Conservation (phyloP, 257 asterid genomes). For the Salvia rosmarinus region DNA sequence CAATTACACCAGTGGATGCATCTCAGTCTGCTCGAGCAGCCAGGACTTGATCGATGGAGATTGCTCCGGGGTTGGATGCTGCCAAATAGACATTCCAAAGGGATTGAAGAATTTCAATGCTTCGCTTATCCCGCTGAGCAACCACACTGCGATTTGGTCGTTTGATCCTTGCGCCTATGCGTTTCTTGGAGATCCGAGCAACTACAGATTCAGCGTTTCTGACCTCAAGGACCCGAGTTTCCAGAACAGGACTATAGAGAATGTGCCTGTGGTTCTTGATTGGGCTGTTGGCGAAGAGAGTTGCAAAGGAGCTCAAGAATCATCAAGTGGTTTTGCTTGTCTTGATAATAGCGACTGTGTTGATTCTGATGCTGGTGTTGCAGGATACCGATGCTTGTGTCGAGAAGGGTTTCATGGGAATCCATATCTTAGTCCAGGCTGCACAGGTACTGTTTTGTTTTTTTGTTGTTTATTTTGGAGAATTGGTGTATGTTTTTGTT, state of each 20-base stretch:
- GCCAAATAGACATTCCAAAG: constrained; percentile 54
- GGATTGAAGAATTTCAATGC: constrained; percentile 44
- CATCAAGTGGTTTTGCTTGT: constrained; percentile 39
- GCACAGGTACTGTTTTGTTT: constrained; percentile 43
- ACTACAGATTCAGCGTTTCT: constrained; percentile 35
- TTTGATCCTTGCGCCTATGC: constrained; percentile 52
- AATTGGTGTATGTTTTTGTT: too few species aligned
- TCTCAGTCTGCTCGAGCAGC: constrained; percentile 38
- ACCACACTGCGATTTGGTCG: constrained; percentile 25
- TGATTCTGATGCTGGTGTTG: constrained; percentile 45
- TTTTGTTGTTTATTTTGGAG: too few species aligned
- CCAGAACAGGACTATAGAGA: constrained; percentile 26
- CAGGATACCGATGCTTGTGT: constrained; percentile 62
- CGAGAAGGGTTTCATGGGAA: constrained; percentile 54
- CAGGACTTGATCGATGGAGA: constrained; percentile 47
- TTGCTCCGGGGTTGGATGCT: constrained; percentile 68
- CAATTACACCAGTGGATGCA: constrained; percentile 45
- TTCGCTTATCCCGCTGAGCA: background rate
- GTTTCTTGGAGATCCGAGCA: constrained; percentile 53
- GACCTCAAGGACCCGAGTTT: constrained; percentile 43
- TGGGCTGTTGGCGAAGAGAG: constrained; percentile 58
- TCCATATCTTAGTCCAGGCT: constrained; percentile 59
- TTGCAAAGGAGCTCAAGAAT: constrained; percentile 44
- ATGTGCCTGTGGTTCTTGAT: constrained; percentile 57
- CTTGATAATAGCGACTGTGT: constrained; percentile 43